Evolutionary conservation across 139 green algal species (phyloP).

Genomic region (Chlorella sp.): DNA sequence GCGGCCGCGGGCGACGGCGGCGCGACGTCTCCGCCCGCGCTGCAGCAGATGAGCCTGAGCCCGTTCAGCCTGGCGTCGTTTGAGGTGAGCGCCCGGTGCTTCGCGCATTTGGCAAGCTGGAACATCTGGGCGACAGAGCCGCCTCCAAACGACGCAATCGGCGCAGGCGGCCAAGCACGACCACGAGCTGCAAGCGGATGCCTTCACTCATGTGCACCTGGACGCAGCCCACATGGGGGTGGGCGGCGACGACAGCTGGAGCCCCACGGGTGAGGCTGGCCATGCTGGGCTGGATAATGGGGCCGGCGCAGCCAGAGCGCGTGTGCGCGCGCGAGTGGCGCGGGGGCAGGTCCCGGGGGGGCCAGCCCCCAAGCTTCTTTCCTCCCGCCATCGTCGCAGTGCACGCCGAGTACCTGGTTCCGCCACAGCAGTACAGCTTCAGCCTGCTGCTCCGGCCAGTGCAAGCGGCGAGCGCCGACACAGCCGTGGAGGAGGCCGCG

Average conservation of each 20-base stretch:
- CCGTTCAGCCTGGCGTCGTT: conserved; percentile 46
- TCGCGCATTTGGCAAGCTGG: too few relatives aligned
- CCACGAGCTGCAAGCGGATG: conserved; percentile 56
- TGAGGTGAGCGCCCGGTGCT: too few relatives aligned
- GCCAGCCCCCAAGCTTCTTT: not conserved
- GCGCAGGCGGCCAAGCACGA: conserved; percentile 70
- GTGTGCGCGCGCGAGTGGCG: not conserved
- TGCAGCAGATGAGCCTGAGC: conserved; percentile 46
- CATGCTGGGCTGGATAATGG: not conserved
- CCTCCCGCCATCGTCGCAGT: not conserved
- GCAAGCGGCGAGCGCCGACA: too few relatives aligned
- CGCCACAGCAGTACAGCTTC: conserved; percentile 44
- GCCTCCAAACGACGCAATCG: too few relatives aligned
- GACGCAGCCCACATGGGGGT: conserved; percentile 92
- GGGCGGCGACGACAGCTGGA: conserved; percentile 95
- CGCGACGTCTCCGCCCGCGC: not conserved
- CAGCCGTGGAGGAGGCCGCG: too few relatives aligned
- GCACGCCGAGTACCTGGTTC: conserved; percentile 49
- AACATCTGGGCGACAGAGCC: too few relatives aligned
- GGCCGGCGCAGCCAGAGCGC: not conserved
- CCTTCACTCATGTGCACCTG: conserved; percentile 72
- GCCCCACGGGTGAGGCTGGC: conserved; percentile 56
- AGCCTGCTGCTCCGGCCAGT: conserved; percentile 25
- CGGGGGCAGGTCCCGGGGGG: not conserved
- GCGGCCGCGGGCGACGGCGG: too few relatives aligned